Evolutionary conservation across 768 basidiomycete species (phyloP), one percentile per base, ranked within the genome.

Genomic region (Kwoniella pini): DNA sequence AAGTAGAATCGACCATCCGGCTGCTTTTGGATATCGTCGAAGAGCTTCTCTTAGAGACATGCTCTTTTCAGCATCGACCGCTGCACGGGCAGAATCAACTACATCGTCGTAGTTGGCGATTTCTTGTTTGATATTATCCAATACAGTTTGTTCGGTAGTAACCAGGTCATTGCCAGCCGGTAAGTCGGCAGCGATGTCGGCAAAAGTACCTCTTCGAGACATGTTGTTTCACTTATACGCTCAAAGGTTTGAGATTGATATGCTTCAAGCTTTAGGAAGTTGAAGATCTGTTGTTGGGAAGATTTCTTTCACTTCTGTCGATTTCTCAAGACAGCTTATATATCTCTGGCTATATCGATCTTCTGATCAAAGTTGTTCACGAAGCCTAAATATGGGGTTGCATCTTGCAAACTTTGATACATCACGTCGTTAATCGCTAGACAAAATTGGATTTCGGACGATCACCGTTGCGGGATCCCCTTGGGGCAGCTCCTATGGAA

Each of bases 61-160:
- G 22, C 26, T 45, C 28, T 60, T 39, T 42, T 54, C 39, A 28
- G 24, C 28, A 24, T 43, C 54, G 9, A 30, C 54, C n/a, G 28
- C 26, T 19, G 24, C 42, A 22, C 26, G 17, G 39, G 49, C 49
- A 51, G 49, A 51, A 51, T 51, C 49, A 11, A 51, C 49, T 21
- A 31, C 49, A 4, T 51, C 49, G 30, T 51, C 49, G 13, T 38
- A 51, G 49, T 60, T 42, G 40, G 38, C 58, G 33, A 60, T 60
- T 12, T 60, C 58, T 31, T 27, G 5, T 53, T 51, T 50, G 39
- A 60, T 43, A 26, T 52, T 30, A 30, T 60, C 50, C 30, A 60
- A 51, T n/a, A 60, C 51, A 17, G n/a, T 33, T 26, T 53, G 49
- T 22, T 60, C 58, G 43, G 58, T 60, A 7, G 58, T 60, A 27